Base-by-base conservation (phyloP, 345 rosid species). In the Brassica rapa region DNA sequence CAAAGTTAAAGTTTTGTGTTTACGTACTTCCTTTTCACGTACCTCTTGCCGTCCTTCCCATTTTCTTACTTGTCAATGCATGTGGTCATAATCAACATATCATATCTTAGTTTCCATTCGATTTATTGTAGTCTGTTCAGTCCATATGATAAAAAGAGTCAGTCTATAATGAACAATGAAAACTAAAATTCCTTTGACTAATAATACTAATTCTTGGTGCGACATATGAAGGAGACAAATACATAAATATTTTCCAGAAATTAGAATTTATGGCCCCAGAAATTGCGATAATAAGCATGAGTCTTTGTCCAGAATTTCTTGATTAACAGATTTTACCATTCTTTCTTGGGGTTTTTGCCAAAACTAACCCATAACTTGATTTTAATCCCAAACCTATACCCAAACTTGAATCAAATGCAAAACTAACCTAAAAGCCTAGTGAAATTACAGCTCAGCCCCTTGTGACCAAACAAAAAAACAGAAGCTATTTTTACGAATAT, bases 1-100 rank as follows among this genome's bases (percentile, higher is more conserved):
- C 12, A 19, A 66, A 27, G 57, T 66, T 27, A 56, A 74, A 57
- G 67, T 9, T 23, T 76, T 59, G 25, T 68, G 46, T 39, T 67
- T 19, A 57, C 27, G 43, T 68, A 39, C 66, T 39, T 59, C 60
- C 57, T 66, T 37, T 37, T 41, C 49, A 41, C 49, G 49, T 41
- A 41, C 14, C 11, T 10, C 11, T 41, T 23, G 21, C 72, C 59
- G 57, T 75, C 32, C 49, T 41, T 41, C 49, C 4, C 67, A 65
- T 27, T 15, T 51, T 32, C 33, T 41, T 21, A 8, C n/a, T 16
- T 64, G 8, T 21, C 8, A 21, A 14, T 23, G 14, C 2, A 37
- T 37, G 41, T 6, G 32, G 61, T 46, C 16, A 66, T 23, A 49
- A 49, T 49, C 10, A 29, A 25, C 27, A 21, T 23, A 68, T 46